phyloP scores from a whole-genome alignment of 768 basidiomycete species.

The Cubamyces lactineus region DNA sequence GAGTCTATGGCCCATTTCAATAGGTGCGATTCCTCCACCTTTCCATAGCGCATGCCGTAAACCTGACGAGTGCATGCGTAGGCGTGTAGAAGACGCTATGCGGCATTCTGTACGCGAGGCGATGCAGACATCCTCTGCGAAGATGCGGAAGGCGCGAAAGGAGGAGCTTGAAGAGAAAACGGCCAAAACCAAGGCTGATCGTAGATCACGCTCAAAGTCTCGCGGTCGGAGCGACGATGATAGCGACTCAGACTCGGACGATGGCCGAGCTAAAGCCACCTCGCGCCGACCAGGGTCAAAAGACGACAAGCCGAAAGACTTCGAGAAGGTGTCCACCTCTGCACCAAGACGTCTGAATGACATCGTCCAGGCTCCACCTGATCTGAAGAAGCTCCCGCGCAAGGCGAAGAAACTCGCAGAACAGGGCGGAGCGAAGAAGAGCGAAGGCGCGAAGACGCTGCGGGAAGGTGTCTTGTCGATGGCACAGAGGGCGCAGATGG shows the following conservation, averaged over 20 bases:
- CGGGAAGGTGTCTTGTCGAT: conserved; percentile 62
- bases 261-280: neutral
- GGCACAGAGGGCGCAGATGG: conserved; percentile 79
- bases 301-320: conserved; percentile 45
- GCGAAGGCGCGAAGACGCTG: conserved; percentile 26
- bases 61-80: conserved; percentile 33
- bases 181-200: conserved; percentile 1
- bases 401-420: conserved; percentile 38
- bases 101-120: conserved; percentile 64
- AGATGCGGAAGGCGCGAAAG: conserved; percentile 48
- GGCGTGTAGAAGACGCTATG: conserved; percentile 77
- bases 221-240: conserved; percentile 11
- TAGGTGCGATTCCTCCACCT: conserved; percentile 48
- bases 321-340: conserved; percentile 51
- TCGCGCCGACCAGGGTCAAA: conserved; percentile 2
- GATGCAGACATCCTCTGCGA: conserved; percentile 57
- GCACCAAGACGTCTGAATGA: conserved; percentile 71
- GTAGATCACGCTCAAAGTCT: neutral
- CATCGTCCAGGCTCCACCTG: conserved; percentile 69
- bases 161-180: conserved; percentile 33
- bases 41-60: neutral
- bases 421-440: conserved; percentile 29
- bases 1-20: conserved; percentile 81
- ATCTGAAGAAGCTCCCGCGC: conserved; percentile 58
- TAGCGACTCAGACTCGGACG: conserved; percentile 5